These are phyloP conservation scores for Pestalotiopsis sp. DNA, from an alignment of 2,329 filamentous ascomycete genomes.

Conservation along the genomic window DNA sequence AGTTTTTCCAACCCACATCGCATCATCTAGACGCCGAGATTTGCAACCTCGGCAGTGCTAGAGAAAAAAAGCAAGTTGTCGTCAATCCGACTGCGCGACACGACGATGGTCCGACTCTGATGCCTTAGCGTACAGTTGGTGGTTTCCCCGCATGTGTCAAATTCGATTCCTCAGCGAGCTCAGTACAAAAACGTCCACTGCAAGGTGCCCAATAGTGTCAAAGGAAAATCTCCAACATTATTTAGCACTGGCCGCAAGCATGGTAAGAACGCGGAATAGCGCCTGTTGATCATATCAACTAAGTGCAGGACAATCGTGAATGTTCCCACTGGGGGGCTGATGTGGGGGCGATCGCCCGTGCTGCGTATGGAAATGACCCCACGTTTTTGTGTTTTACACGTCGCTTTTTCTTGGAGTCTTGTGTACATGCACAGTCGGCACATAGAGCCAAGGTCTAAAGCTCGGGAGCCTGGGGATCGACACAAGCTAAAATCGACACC, in stretches of 20 bases:
- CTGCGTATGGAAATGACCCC: neutral
- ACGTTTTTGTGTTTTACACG: neutral
- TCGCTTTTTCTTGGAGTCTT: neutral
- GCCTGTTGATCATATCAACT: neutral
- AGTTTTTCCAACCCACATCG: neutral
- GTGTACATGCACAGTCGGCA: neutral
- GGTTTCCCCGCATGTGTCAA: neutral
- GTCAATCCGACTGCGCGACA: neutral
- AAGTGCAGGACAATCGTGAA: neutral
- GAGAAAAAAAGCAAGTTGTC: neutral
- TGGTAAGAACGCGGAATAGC: neutral
- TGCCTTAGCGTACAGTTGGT: neutral
- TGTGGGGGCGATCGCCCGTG: neutral
- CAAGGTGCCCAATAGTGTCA: neutral
- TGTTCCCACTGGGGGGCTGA: neutral
- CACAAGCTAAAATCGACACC: neutral
- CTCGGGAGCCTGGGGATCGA: neutral
- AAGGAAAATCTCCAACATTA: neutral
- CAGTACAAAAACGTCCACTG: neutral
- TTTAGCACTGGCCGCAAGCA: neutral
- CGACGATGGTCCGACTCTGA: neutral
- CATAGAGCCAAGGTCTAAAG: neutral
- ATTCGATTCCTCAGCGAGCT: too few species aligned
- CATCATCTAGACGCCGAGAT: neutral
- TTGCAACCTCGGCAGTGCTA: neutral